These are phyloP conservation scores for Capsicum chinense DNA, from an alignment of 257 asterid species.

Conservation along the genomic window DNA sequence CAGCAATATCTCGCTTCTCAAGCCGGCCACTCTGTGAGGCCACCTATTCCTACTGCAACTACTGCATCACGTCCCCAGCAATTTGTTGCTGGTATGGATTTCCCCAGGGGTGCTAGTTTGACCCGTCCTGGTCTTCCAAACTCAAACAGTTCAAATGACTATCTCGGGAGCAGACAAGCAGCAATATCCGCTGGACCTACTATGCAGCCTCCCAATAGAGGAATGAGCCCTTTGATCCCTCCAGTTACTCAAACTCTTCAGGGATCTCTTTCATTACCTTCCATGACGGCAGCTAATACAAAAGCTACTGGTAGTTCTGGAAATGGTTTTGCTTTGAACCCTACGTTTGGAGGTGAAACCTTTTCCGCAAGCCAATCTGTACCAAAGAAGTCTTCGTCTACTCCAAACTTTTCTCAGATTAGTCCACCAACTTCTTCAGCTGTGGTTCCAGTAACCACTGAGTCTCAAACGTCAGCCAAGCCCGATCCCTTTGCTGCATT, in stretches of 20 bases:
- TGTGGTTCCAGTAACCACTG: slow-evolving; percentile 51
- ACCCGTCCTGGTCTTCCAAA: slow-evolving; percentile 51
- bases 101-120: slow-evolving; percentile 51
- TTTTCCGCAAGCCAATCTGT: slow-evolving; percentile 62
- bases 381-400: slow-evolving; percentile 53
- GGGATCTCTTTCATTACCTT: slow-evolving; percentile 52
- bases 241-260: slow-evolving; percentile 52
- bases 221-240: slow-evolving; percentile 49
- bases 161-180: slow-evolving; percentile 45
- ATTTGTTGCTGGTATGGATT: slow-evolving; percentile 46
- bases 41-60: slow-evolving; percentile 53
- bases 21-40: slow-evolving; percentile 56
- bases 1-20: slow-evolving; percentile 68
- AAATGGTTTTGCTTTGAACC: slow-evolving; percentile 48
- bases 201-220: slow-evolving; percentile 51
- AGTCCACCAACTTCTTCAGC: slow-evolving; percentile 59
- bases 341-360: slow-evolving; percentile 64
- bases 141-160: slow-evolving; percentile 52
- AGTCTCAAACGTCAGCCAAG: slow-evolving; percentile 56
- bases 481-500: slow-evolving; percentile 80
- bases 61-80: slow-evolving; percentile 59
- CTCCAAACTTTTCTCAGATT: slow-evolving; percentile 50
- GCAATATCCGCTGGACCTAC: slow-evolving; percentile 45
- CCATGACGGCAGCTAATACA: slow-evolving; percentile 49
- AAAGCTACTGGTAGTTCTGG: slow-evolving; percentile 55